Conservation (phyloP, 2,329 filamentous ascomycete species). For the Penicillium sp. region DNA sequence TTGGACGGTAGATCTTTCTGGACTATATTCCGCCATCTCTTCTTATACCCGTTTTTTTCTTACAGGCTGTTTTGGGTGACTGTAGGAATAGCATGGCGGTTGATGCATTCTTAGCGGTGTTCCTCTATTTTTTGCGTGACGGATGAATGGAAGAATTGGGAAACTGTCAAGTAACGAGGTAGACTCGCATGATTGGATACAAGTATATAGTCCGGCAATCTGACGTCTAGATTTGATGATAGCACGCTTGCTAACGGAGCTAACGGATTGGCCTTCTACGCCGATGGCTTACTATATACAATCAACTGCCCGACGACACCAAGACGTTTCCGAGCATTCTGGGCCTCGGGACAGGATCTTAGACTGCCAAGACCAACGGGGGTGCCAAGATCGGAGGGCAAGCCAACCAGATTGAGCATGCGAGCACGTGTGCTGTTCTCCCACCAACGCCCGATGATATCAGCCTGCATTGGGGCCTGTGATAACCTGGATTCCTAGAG, state of each 20-base stretch:
- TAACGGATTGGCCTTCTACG: not conserved
- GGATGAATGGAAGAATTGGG: not conserved
- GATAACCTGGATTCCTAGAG: not conserved
- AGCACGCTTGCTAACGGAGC: not conserved
- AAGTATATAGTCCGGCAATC: constrained; percentile 8
- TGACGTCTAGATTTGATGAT: constrained; percentile 5
- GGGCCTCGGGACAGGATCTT: not conserved
- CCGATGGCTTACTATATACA: not conserved
- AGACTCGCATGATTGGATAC: constrained; percentile 5
- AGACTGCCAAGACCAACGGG: not conserved
- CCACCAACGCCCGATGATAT: not conserved
- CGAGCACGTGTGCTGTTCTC: not conserved
- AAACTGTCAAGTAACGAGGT: constrained; percentile 1
- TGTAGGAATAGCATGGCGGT: constrained; percentile 14
- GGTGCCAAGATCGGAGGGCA: not conserved
- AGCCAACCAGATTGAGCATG: constrained; percentile 2
- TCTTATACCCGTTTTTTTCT: constrained; percentile 4
- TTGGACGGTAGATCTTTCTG: constrained; percentile 33
- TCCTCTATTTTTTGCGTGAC: not conserved
- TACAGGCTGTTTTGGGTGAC: constrained; percentile 11
- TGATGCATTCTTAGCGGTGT: constrained; percentile 19
- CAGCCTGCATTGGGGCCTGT: not conserved
- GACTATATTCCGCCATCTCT: constrained; percentile 3
- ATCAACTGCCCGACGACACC: not conserved
- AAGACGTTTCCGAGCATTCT: not conserved